These are phyloP conservation scores for Russula griseocarnosa DNA, from an alignment of 768 basidiomycete species.

Conservation along the genomic window DNA sequence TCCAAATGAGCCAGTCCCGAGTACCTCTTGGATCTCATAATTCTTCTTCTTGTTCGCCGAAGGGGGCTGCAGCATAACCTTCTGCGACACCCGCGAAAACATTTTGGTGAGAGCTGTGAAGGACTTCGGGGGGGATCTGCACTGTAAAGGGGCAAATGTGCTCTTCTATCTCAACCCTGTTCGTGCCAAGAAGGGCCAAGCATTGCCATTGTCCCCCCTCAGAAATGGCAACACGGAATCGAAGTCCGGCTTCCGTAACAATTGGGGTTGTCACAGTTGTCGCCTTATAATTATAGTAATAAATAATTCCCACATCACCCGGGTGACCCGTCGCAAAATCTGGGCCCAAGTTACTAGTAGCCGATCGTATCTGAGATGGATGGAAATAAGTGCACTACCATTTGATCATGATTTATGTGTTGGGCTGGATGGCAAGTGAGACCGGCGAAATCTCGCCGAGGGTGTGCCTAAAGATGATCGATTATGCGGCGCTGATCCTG, in stretches of 20 bases:
- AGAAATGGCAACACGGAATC: background rate
- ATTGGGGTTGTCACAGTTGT: background rate
- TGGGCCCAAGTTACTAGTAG: too few relatives aligned
- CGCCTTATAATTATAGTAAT: too few relatives aligned
- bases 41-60: slow-evolving; percentile 84
- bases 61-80: slow-evolving; percentile 77
- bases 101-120: background rate
- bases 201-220: background rate
- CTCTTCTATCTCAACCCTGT: background rate
- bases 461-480: too few relatives aligned
- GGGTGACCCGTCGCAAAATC: too few relatives aligned
- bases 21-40: slow-evolving; percentile 65
- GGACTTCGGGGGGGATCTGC: background rate
- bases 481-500: too few relatives aligned
- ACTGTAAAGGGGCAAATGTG: background rate
- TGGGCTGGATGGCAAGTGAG: too few relatives aligned
- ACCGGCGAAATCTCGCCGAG: too few relatives aligned
- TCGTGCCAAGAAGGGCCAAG: background rate
- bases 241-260: background rate
- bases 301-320: background rate
- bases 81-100: slow-evolving; percentile 41
- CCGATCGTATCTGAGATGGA: too few relatives aligned
- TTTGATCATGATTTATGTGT: too few relatives aligned
- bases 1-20: slow-evolving; percentile 86
- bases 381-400: too few relatives aligned